Base-by-base conservation (phyloP, 1,284 basidiomycete genomes). In the Ceratobasidium sp. region DNA sequence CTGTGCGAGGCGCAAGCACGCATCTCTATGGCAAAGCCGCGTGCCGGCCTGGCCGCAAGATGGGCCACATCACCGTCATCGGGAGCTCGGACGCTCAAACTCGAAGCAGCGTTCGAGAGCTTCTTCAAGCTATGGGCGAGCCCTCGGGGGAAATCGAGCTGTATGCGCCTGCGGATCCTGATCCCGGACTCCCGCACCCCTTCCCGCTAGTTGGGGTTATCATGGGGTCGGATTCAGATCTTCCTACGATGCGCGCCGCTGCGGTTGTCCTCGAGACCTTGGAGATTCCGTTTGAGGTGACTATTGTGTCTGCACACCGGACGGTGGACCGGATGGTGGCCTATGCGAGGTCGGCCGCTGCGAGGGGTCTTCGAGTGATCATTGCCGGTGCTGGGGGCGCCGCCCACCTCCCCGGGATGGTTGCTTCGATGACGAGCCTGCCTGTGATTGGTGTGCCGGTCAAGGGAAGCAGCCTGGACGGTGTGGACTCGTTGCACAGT, bases 211-310 rank as follows among this genome's bases (percentile, higher is more conserved):
- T 98, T 0, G 93, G 94, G 0, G 89, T 99, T 78, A 96, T 99
- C 82, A 99, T 99, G 98, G 97, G 97, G 54, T 98, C 95, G 6
- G 98, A 99, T 83, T 98, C 95, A n/a, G 97, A 99, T 81, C 85
- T 99, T 43, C 93, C 94, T 1, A 90, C 92, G 22, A 98, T 99
- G 93, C 88, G 94, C 11, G 91, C 94, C 5, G 95, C 95, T 1
- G 94, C 97, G 0, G 88, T 88, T 71, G 90, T 98, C 69, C 88
- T 99, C 51, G 90, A 94, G 79, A 84, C 84, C 49, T 98, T 98
- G 83, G 81, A 83, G 16, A 85, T 98, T 34, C 94, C 97, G 0
- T 98, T 95, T 84, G 98, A 99, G 81, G 85, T 99, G 31, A 95
- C 95, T 7, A 96, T 99, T 79, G 96, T 98, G 51, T 97, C 94